Base-by-base conservation (phyloP, 2,329 filamentous ascomycete species). In the Fusarium humuli region DNA sequence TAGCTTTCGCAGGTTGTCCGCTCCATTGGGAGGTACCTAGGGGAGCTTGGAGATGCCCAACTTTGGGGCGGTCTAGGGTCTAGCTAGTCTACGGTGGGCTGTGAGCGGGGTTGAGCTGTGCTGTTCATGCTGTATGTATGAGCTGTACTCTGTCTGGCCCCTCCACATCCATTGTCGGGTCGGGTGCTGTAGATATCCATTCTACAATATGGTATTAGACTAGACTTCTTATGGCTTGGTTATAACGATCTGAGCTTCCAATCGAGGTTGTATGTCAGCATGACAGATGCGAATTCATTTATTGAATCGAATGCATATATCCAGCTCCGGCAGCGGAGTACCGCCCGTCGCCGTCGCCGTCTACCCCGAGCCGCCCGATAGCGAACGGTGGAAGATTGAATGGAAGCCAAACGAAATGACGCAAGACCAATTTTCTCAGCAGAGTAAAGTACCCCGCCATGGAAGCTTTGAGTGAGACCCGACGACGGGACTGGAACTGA, bases 391-490 rank as follows among this genome's bases (percentile, higher is more conserved):
- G 54, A 49, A 42, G 48, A 57, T 37, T 46, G 52, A 67, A 41
- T 41, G 23, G 49, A 49, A 55, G 34, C 56, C 48, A 67, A 70
- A 67, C 54, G 67, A 75, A 76, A 74, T 76, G 74, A 76, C 74
- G 74, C 74, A 76, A 76, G 72, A 46, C 50, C 44, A 58, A 25
- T 57, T 62, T 66, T 50, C 45, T 47, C 48, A 20, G 55, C 22
- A 22, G 20, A 44, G 41, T 5, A 16, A 20, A 42, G n/a, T 74
- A 73, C 74, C 74, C 73, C 73, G 68, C 73, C 73, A 75, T 37
- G 34, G 34, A 75, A 74, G 60, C 62, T 72, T 52, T 25, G 41
- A 44, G 41, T 44, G 41, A 44, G 41, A 44, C 41, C 41, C 22
- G 34, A n/a, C 34, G 34, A 44, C 20, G 20, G 25, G 49, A 52